Conservation (phyloP, 2,329 filamentous ascomycete species). For the Fonsecaea nubica region DNA sequence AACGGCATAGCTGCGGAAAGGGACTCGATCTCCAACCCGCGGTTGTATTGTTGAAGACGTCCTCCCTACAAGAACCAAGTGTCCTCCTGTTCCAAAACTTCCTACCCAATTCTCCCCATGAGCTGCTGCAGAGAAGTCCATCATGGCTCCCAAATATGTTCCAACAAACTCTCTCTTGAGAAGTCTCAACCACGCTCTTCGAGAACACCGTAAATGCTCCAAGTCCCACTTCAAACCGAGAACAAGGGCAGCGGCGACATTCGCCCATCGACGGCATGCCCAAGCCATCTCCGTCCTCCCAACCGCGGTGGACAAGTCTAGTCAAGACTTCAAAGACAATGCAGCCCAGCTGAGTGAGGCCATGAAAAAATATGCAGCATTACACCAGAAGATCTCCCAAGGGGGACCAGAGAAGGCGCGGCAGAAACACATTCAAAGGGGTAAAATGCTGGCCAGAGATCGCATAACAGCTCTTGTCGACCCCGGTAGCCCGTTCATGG, state of each 20-base stretch:
- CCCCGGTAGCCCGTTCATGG: conserved; percentile 85
- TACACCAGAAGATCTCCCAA: conserved; percentile 74
- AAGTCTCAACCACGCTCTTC: conserved; percentile 27
- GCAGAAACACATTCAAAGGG: conserved; percentile 83
- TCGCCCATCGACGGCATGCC: conserved; percentile 81
- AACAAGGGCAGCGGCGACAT: conserved; percentile 67
- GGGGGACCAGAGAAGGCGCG: conserved; percentile 83
- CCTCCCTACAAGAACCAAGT: background rate
- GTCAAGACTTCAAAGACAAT: conserved; percentile 82
- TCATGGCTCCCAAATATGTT: conserved; percentile 28
- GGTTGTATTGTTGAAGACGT: background rate
- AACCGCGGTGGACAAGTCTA: conserved; percentile 76
- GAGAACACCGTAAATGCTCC: conserved; percentile 24
- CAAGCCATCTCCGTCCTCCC: conserved; percentile 81
- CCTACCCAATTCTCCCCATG: background rate
- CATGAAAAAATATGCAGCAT: conserved; percentile 69
- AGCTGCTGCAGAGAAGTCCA: background rate
- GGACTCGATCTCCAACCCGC: background rate
- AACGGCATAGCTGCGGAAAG: background rate
- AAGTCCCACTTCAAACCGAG: conserved; percentile 12
- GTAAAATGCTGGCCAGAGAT: conserved; percentile 94
- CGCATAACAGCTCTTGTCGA: conserved; percentile 87
- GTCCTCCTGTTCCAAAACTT: background rate
- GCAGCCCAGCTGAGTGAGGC: conserved; percentile 76
- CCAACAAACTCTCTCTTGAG: conserved; percentile 28